Percentiles rank a stretch among this genome's conserved stretches.
Conservation (phyloP, 2,329 filamentous ascomycete genomes). For the Diaporthe sp. region DNA sequence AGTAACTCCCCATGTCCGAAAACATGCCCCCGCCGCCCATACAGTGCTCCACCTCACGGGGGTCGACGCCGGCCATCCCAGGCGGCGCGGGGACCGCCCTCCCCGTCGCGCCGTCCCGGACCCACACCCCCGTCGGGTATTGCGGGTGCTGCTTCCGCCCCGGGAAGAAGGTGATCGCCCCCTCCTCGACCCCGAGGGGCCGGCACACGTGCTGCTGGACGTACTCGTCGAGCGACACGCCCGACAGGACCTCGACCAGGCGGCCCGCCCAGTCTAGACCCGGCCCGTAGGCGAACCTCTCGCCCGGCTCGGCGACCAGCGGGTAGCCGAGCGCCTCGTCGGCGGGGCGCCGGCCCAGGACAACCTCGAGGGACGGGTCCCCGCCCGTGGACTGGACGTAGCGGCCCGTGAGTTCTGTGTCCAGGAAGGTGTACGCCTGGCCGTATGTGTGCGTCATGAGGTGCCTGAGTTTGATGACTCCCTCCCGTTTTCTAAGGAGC, state of each 20-base stretch:
- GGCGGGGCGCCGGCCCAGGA: constrained; percentile 46
- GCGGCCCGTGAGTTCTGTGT: constrained; percentile 47
- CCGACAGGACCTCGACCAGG: constrained; percentile 56
- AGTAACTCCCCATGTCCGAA: constrained; percentile 56
- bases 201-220: constrained; percentile 52
- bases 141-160: constrained; percentile 21
- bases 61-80: constrained; percentile 39
- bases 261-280: constrained; percentile 61
- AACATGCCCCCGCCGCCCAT: constrained; percentile 57
- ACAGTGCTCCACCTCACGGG: constrained; percentile 50
- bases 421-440: constrained; percentile 56
- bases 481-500: constrained; percentile 51
- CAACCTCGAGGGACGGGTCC: constrained; percentile 53
- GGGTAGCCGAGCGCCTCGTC: constrained; percentile 57
- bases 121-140: constrained; percentile 20
- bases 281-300: constrained; percentile 63
- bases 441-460: constrained; percentile 65
- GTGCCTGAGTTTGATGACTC: constrained; percentile 55
- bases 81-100: constrained; percentile 26
- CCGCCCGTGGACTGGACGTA: constrained; percentile 42
- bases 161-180: constrained; percentile 51
- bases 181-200: constrained; percentile 50
- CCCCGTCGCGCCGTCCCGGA: constrained; percentile 31
- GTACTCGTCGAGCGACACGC: constrained; percentile 52
- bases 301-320: constrained; percentile 58